A percentile compares a stretch with the other conserved stretches of the same genome.
Conservation (phyloP, 495 filamentous ascomycete genomes). For the Extremus antarcticus region DNA sequence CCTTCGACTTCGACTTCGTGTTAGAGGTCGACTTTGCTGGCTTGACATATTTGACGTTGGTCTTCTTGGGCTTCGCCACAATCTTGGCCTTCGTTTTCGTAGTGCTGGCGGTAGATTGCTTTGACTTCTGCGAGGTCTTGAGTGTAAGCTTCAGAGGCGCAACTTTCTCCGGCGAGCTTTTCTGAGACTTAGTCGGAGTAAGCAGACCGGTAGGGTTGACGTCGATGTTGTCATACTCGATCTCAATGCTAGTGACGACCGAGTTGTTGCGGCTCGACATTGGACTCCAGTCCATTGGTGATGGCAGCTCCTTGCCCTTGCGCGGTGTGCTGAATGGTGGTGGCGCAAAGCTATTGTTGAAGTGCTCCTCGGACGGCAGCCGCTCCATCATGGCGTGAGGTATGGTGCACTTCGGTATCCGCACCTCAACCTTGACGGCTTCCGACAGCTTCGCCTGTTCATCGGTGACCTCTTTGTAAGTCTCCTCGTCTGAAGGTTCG, state of each 20-base stretch:
- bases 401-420: conserved; percentile 3
- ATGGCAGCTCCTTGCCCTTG: conserved; percentile 1
- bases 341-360: conserved; percentile 17
- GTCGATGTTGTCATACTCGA: conserved; percentile 7
- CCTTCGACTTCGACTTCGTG: neutral
- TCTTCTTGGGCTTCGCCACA: conserved; percentile 7
- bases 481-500: conserved; percentile 37
- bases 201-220: conserved; percentile 5
- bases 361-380: conserved; percentile 3
- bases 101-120: neutral
- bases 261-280: conserved; percentile 9
- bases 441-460: conserved; percentile 22
- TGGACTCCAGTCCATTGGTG: conserved; percentile 11
- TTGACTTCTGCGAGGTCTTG: conserved; percentile 5
- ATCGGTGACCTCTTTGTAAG: conserved; percentile 36
- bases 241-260: conserved; percentile 8
- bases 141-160: neutral
- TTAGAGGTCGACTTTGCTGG: neutral
- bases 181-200: conserved; percentile 10
- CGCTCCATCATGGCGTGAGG: neutral
- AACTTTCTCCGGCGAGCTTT: conserved; percentile 7
- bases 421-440: conserved; percentile 1
- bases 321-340: conserved; percentile 1
- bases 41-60: conserved; percentile 14
- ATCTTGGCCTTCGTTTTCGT: neutral